Base-by-base conservation (phyloP, 106 monocot genomes). In the Xerophyta viscosa region DNA sequence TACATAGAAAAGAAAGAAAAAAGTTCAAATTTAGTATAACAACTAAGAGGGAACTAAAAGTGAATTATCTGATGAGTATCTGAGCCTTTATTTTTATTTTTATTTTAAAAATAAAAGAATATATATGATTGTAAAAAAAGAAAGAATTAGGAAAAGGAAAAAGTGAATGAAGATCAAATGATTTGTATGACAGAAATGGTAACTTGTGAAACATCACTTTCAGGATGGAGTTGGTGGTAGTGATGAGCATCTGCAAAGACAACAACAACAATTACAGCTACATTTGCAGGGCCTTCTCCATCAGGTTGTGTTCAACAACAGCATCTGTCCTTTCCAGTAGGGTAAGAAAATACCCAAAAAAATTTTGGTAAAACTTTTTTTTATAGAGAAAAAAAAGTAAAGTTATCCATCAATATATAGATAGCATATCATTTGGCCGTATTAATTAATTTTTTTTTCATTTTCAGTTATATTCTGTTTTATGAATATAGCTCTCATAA, bases 251-350 rank as follows among this genome's bases (percentile, higher is more conserved):
- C 13, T 12, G 39, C 39, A 39, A 15, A 39, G 39, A 39, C 39
- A 7, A 39, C 39, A 39, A 39, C 39, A 39, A 39, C 55, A 56
- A 42, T 28, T 29, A 33, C 49, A 56, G 31, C 39, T 12, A 39
- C 55, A 56, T 30, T 28, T 29, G 41, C 49, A 56, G 31, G 56
- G 46, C 19, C 21, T 68, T 42, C 48, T 74, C 15, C 29, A 57
- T 27, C 61, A 74, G 49, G 24, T 67, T 20, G 66, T 28, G 24
- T 52, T 48, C 62, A 62, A 56, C 54, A 66, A 76, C 65, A 47
- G 2, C 22, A 47, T 17, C 22, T 61, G 70, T 48, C 61, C 61
- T 29, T 77, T 71, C 54, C 77, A 56, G n/a, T 71, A 77, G 61
- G 65, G 41, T 25, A 31, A 57, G 3, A 7, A 25, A 12, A 4